phyloP scores from a whole-genome alignment of 768 basidiomycete genomes.

The Chalciporus chontae region DNA sequence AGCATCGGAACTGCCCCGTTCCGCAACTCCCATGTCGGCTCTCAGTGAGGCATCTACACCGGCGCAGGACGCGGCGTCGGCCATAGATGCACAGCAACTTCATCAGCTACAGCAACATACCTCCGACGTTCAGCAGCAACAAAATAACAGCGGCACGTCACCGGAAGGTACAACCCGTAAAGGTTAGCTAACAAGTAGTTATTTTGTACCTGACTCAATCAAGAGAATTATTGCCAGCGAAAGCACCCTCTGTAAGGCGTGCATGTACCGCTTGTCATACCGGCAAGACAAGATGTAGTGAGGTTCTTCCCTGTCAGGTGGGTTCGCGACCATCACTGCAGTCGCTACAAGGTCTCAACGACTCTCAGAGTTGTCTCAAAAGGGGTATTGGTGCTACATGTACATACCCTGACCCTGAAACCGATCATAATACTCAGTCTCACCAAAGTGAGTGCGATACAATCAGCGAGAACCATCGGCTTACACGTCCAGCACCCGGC shows the following conservation, averaged over 20 bases:
- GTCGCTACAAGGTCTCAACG: constrained; percentile 3
- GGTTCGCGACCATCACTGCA: constrained; percentile 13
- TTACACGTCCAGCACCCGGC: constrained; percentile 27
- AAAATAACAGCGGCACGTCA: constrained; percentile 27
- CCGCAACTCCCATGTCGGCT: constrained; percentile 68
- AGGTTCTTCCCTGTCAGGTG: constrained; percentile 80
- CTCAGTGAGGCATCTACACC: constrained; percentile 67
- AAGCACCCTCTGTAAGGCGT: constrained; percentile 77
- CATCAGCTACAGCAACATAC: constrained; percentile 38
- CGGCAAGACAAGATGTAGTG: constrained; percentile 81
- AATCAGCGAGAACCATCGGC: neutral
- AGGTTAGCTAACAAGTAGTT: constrained; percentile 43
- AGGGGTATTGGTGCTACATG: constrained; percentile 69
- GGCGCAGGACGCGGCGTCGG: constrained; percentile 57
- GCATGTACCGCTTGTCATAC: constrained; percentile 80
- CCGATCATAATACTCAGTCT: constrained; percentile 39
- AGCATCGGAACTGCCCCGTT: constrained; percentile 31
- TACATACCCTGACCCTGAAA: constrained; percentile 77
- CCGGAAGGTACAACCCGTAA: constrained; percentile 45
- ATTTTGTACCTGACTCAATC: constrained; percentile 8
- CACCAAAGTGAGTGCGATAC: constrained; percentile 23
- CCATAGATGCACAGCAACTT: constrained; percentile 57
- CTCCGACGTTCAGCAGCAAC: constrained; percentile 36
- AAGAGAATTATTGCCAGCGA: constrained; percentile 43
- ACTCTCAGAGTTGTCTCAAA: constrained; percentile 71